phyloP scores from a whole-genome alignment of 2,329 filamentous ascomycete genomes.

The Metarhizium guizhouense region DNA sequence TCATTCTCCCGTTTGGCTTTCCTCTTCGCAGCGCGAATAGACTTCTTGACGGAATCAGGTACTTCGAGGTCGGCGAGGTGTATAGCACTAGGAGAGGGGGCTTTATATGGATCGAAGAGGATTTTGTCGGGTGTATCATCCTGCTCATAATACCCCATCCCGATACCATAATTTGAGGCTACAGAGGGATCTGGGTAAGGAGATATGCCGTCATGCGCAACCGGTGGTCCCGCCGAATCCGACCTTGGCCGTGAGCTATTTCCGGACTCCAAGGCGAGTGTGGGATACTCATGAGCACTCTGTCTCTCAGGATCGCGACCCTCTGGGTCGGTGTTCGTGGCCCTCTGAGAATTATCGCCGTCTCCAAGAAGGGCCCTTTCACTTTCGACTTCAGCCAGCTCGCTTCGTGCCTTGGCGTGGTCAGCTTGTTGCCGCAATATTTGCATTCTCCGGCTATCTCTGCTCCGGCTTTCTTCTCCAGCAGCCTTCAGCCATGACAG shows the following conservation, averaged over 20 bases:
- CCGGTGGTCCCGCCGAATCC: neutral
- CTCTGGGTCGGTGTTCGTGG: neutral
- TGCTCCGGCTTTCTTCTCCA: conserved; percentile 49
- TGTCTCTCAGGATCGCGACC: neutral
- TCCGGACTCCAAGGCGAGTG: neutral
- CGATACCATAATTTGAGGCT: conserved; percentile 40
- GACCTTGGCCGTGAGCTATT: neutral
- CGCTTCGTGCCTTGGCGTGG: conserved; percentile 45
- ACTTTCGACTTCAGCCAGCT: conserved; percentile 17
- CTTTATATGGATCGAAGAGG: conserved; percentile 50
- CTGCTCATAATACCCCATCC: conserved; percentile 53
- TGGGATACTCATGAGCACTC: neutral
- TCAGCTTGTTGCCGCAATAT: conserved; percentile 46
- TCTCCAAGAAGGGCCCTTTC: conserved; percentile 13
- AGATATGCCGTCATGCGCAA: conserved; percentile 16
- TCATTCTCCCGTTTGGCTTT: conserved; percentile 44
- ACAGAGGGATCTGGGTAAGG: conserved; percentile 42
- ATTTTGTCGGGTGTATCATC: conserved; percentile 49
- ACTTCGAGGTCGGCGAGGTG: conserved; percentile 35
- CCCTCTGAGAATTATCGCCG: conserved; percentile 1
- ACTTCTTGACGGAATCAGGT: conserved; percentile 47
- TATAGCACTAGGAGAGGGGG: conserved; percentile 36
- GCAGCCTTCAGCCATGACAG: conserved; percentile 65
- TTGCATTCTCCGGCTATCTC: conserved; percentile 49
- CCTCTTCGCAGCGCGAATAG: conserved; percentile 42